Evolutionary conservation across 2,329 filamentous ascomycete genomes (phyloP).

Genomic region (Aureobasidium leucospermi): DNA sequence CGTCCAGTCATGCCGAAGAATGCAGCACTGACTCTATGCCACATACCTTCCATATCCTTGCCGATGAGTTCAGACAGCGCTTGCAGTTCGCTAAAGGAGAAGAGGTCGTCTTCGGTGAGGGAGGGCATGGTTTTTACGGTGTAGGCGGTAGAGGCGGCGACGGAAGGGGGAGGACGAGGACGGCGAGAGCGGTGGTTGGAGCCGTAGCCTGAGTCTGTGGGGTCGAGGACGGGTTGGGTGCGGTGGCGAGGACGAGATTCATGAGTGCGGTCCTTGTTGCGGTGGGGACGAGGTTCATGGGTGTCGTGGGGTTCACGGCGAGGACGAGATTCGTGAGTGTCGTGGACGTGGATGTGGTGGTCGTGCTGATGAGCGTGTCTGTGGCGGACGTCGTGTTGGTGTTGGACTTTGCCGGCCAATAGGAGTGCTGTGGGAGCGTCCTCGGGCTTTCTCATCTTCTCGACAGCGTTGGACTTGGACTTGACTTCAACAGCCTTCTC

Average conservation of each 20-base stretch:
- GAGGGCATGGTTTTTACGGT: slow-evolving; percentile 16
- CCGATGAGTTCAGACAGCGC: slow-evolving; percentile 38
- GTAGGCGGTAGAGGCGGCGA: background rate
- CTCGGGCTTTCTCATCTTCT: slow-evolving; percentile 16
- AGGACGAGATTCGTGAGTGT: background rate
- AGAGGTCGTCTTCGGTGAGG: slow-evolving; percentile 29
- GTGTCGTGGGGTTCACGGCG: background rate
- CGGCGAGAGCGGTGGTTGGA: background rate
- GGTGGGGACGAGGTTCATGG: background rate
- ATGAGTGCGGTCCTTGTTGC: background rate
- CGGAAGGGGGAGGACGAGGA: background rate
- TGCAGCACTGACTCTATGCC: slow-evolving; percentile 39
- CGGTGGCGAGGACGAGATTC: background rate
- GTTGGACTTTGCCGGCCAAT: background rate
- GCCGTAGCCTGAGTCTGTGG: background rate
- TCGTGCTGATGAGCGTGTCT: background rate
- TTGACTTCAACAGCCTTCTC: slow-evolving; percentile 5
- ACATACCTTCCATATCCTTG: slow-evolving; percentile 37
- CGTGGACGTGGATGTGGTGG: background rate
- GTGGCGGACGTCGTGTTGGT: background rate
- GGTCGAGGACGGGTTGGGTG: background rate
- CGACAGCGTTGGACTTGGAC: background rate
- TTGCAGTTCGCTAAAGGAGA: slow-evolving; percentile 32
- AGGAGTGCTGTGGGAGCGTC: background rate
- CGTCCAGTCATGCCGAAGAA: slow-evolving; percentile 46